Percentiles rank a stretch among this genome's conserved stretches.
Conservation (phyloP, 2,329 filamentous ascomycete species). For the Didymella glomerata region DNA sequence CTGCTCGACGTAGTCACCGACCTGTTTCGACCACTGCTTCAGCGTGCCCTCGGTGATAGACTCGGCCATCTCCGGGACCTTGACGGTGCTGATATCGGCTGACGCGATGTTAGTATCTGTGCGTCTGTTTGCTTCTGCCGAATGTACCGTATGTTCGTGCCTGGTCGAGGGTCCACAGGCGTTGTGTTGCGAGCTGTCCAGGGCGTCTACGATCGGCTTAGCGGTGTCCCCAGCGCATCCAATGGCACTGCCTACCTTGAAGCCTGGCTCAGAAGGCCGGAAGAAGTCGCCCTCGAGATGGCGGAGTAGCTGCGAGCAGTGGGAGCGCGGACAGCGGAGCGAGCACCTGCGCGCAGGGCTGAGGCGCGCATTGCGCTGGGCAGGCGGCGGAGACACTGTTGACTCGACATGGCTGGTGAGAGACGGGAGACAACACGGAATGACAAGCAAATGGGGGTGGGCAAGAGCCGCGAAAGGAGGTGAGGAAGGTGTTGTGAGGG, state of each 20-base stretch:
- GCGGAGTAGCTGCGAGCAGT: constrained; percentile 47
- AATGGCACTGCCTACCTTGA: constrained; percentile 40
- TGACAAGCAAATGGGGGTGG: constrained; percentile 19
- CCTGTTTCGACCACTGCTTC: constrained; percentile 92
- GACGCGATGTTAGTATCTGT: constrained; percentile 6
- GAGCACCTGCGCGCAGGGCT: constrained; percentile 42
- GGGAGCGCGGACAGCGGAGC: constrained; percentile 35
- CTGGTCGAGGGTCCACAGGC: constrained; percentile 42
- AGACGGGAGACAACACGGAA: constrained; percentile 21
- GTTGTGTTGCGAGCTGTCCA: constrained; percentile 38
- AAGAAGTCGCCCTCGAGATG: constrained; percentile 44
- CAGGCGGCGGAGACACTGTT: constrained; percentile 51
- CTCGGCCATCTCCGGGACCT: constrained; percentile 98
- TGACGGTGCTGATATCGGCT: constrained; percentile 80
- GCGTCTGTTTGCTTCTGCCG: background rate
- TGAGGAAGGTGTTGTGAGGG: constrained; percentile 35
- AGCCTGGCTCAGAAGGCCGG: constrained; percentile 42
- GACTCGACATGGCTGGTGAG: constrained; percentile 44
- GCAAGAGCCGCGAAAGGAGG: constrained; percentile 20
- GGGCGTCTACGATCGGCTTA: constrained; percentile 40
- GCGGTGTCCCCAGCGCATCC: constrained; percentile 9
- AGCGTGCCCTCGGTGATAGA: constrained; percentile 97
- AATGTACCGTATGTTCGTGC: constrained; percentile 48
- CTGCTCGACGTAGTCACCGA: constrained; percentile 92
- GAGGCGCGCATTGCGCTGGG: constrained; percentile 42